Evolutionary conservation across 805 yeast species (phyloP).

Genomic region (Candida cerambycidarum): DNA sequence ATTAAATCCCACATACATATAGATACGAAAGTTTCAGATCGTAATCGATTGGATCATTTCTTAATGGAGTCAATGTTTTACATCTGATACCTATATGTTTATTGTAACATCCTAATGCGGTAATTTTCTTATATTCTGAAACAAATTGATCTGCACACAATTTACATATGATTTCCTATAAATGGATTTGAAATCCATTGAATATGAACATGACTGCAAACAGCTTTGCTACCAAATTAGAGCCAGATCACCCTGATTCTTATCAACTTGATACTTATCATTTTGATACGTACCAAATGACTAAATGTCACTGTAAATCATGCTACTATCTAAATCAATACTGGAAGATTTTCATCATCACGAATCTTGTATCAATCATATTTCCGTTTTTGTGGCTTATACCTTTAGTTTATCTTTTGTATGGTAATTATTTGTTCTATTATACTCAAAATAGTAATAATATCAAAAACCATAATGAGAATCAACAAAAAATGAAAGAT

Average conservation of each 20-base stretch:
- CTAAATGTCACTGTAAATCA: slow-evolving; percentile 7
- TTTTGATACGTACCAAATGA: neutral
- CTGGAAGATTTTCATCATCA: neutral
- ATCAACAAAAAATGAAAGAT: neutral
- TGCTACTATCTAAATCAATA: slow-evolving; percentile 2
- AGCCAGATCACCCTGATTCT: neutral
- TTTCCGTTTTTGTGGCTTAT: slow-evolving; percentile 5
- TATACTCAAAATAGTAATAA: slow-evolving; percentile 3
- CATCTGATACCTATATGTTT: neutral
- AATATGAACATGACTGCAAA: neutral
- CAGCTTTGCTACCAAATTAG: neutral
- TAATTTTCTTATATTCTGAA: slow-evolving; percentile 4
- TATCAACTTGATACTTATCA: too few species aligned
- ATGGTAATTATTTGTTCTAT: slow-evolving; percentile 1
- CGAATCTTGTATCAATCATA: neutral
- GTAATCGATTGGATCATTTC: too few species aligned
- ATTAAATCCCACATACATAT: too few species aligned
- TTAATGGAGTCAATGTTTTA: too few species aligned
- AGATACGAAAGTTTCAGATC: too few species aligned
- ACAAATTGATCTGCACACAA: too few species aligned
- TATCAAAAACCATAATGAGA: neutral
- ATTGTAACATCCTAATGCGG: slow-evolving; percentile 6
- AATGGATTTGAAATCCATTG: too few species aligned
- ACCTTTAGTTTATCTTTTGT: neutral
- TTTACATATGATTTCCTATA: too few species aligned